Base-by-base conservation (phyloP, 129 eudicot species). In the Helichrysum umbraculigerum region DNA sequence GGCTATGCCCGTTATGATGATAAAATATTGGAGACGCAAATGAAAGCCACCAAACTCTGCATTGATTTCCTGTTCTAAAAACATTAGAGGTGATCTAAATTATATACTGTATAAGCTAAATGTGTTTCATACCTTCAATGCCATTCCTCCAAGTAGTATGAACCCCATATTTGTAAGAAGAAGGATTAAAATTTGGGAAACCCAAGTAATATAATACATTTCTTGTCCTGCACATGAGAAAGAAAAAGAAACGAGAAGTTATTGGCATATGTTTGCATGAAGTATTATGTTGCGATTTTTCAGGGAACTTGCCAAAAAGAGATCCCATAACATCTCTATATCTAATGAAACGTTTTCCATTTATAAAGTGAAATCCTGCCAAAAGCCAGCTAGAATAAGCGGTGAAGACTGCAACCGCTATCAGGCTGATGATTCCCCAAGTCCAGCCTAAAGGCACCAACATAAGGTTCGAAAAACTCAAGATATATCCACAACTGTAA, bases 391-490 rank as follows among this genome's bases (percentile, higher is more conserved):
- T 85, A 72, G 82, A 77, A 56, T 87, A 87, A 19, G 85, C 81
- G 8, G 77, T 61, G 79, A 82, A 84, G 68, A 29, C 60, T 17
- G 87, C 92, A 44, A 85, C 68, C 7, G 69, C 74, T 21, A 82
- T 30, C 50, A 87, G 41, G 79, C 83, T 76, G 6, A 76, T 32
- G 66, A 87, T 71, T 32, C 92, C 92, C 88, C 92, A 87, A 29
- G 83, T 80, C 92, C 92, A 87, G 41, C 92, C 86, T 68, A 87
- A 57, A 30, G 92, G 87, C 30, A 71, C 89, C 82, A 87, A 22
- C 80, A 85, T 87, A 2, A 87, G 85, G 63, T 77, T 85, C 19
- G 92, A 82, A 80, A 77, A 87, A 70, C 82, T 87, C 59, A 87
- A 71, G 72, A 87, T 87, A 69, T 86, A 87, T 35, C 92, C 92